Evolutionary conservation across 2,329 filamentous ascomycete species (phyloP).

Genomic region (Orbilia oligospora): DNA sequence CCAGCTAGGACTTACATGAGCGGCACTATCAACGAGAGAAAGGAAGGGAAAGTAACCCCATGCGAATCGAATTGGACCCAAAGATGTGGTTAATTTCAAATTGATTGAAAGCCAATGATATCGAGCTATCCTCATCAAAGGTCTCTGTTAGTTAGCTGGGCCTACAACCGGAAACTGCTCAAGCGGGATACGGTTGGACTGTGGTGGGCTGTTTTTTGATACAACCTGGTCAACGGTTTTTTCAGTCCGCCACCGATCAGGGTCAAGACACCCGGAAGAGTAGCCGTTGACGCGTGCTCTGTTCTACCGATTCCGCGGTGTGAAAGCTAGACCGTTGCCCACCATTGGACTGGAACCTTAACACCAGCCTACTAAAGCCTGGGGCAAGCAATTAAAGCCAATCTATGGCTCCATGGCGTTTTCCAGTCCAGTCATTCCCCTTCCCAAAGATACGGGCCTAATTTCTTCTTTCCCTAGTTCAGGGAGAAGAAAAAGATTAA

Average conservation of each 20-base stretch:
- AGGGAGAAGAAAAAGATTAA: slow-evolving; percentile 39
- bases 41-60: slow-evolving; percentile 41
- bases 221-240: slow-evolving; percentile 60
- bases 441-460: slow-evolving; percentile 57
- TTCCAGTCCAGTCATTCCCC: slow-evolving; percentile 43
- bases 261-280: slow-evolving; percentile 60
- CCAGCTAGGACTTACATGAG: slow-evolving; percentile 24
- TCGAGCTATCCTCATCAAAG: slow-evolving; percentile 56
- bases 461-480: slow-evolving; percentile 58
- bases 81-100: slow-evolving; percentile 60
- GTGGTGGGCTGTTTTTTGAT: slow-evolving; percentile 46
- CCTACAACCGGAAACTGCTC: slow-evolving; percentile 49
- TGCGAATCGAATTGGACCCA: slow-evolving; percentile 52
- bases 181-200: slow-evolving; percentile 52
- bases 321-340: slow-evolving; percentile 48
- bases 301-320: slow-evolving; percentile 61
- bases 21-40: slow-evolving; percentile 39
- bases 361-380: slow-evolving; percentile 42
- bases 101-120: slow-evolving; percentile 60
- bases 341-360: slow-evolving; percentile 54
- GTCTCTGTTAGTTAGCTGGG: slow-evolving; percentile 44
- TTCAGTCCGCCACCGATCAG: slow-evolving; percentile 58
- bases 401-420: slow-evolving; percentile 58
- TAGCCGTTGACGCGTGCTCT: slow-evolving; percentile 61
- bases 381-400: slow-evolving; percentile 55